A percentile compares a stretch with the other conserved stretches of the same genome.
Evolutionary conservation across 805 yeast species (phyloP).

Genomic region (Myxozyma mucilagina): DNA sequence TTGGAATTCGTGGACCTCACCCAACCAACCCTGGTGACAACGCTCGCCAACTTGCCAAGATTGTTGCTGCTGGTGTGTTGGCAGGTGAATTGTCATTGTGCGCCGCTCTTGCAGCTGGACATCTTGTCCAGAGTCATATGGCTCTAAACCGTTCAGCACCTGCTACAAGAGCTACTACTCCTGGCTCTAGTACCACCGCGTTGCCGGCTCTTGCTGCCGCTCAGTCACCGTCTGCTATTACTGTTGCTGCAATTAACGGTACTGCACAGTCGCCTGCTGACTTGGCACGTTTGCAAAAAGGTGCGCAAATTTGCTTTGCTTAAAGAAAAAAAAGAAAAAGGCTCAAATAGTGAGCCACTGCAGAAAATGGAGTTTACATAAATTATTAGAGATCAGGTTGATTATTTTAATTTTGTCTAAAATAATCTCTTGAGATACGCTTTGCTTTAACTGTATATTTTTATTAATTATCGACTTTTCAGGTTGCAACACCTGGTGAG

Average conservation of each 20-base stretch:
- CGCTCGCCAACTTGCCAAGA: conserved; percentile 87
- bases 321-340: neutral
- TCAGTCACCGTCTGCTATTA: neutral
- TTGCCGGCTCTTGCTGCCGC: conserved; percentile 18
- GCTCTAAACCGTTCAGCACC: conserved; percentile 71
- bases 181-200: conserved; percentile 26
- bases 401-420: no score
- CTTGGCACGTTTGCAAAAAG: conserved; percentile 59
- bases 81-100: conserved; percentile 95
- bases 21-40: conserved; percentile 91
- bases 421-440: no score
- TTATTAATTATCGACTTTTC: no score
- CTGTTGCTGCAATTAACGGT: conserved; percentile 1
- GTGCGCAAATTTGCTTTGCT: conserved; percentile 72
- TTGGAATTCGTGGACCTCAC: conserved; percentile 96
- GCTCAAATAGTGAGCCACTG: no score
- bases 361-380: no score
- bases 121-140: conserved; percentile 97
- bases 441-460: no score
- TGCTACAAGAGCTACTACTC: conserved; percentile 34
- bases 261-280: conserved; percentile 42
- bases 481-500: no score
- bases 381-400: no score
- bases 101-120: conserved; percentile 98
- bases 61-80: conserved; percentile 90